Percentiles rank a stretch among this genome's conserved stretches.
These are phyloP conservation scores for Sclerotinia subarctica DNA, from an alignment of 2,329 filamentous ascomycete species.

Conservation along the genomic window DNA sequence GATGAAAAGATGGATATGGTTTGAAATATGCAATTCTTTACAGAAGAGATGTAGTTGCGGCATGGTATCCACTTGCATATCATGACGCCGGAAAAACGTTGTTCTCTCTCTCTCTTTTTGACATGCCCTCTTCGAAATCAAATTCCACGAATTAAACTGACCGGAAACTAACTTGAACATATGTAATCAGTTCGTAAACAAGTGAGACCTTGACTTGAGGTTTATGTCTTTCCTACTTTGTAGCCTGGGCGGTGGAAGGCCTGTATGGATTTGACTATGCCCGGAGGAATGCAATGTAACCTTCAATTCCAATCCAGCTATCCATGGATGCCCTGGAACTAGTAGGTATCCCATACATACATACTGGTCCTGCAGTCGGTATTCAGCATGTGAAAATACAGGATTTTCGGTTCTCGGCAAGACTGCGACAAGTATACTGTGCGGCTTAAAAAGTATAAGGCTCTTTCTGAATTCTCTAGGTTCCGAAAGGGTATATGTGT, in stretches of 20 bases:
- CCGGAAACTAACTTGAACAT: neutral
- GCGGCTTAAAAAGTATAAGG: too few relatives aligned
- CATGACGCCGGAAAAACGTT: neutral
- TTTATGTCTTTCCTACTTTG: neutral
- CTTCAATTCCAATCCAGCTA: neutral
- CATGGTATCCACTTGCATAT: neutral
- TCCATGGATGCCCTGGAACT: neutral
- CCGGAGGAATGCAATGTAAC: neutral
- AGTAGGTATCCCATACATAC: too few relatives aligned
- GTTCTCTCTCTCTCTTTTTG: neutral
- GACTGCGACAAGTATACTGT: too few relatives aligned
- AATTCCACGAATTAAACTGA: neutral
- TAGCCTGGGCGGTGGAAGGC: neutral
- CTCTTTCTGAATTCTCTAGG: too few relatives aligned
- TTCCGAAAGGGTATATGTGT: too few relatives aligned
- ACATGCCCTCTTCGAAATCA: neutral
- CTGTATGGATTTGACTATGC: neutral
- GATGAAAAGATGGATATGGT: neutral
- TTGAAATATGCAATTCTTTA: neutral
- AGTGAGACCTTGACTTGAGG: neutral
- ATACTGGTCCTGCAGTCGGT: too few relatives aligned
- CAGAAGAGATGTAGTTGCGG: neutral
- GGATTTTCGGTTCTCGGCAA: too few relatives aligned
- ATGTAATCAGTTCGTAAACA: neutral
- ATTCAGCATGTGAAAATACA: too few relatives aligned